These are phyloP conservation scores for Suhomyces terraborum DNA, from an alignment of 1,139 yeast genomes.

Conservation along the genomic window DNA sequence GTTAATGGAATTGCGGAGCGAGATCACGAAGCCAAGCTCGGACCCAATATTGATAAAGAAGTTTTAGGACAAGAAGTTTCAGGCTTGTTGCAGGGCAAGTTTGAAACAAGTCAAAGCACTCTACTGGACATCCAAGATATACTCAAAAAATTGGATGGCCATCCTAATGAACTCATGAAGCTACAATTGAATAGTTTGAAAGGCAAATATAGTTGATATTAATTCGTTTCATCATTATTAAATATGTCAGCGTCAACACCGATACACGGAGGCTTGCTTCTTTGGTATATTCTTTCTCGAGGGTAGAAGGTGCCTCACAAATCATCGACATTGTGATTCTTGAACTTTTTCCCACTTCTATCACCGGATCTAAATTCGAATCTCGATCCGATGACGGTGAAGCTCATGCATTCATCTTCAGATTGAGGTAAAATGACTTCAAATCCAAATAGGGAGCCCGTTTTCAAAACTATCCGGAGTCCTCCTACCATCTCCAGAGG, in stretches of 20 bases:
- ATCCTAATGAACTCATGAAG: constrained; percentile 27
- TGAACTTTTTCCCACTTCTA: constrained; percentile 83
- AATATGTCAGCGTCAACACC: too few species aligned
- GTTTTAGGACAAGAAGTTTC: constrained; percentile 24
- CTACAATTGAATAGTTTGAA: constrained; percentile 28
- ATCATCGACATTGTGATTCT: constrained; percentile 71
- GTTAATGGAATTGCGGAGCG: constrained; percentile 22
- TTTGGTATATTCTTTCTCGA: too few species aligned
- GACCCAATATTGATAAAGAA: constrained; percentile 20
- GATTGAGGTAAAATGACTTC: constrained; percentile 42
- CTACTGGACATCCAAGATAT: constrained; percentile 19
- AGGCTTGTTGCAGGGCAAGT: constrained; percentile 15
- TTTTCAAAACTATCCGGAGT: constrained; percentile 58
- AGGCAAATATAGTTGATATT: constrained; percentile 9
- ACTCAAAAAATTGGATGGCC: constrained; percentile 19
- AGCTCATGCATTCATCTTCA: constrained; percentile 45
- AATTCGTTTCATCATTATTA: too few species aligned
- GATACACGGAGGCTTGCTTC: too few species aligned
- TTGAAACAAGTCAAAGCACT: constrained; percentile 7
- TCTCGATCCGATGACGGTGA: constrained; percentile 78
- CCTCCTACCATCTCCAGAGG: constrained; percentile 51
- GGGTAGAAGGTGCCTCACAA: constrained; percentile 22
- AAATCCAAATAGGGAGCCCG: constrained; percentile 59
- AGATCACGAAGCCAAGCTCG: constrained; percentile 7
- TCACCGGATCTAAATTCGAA: constrained; percentile 77